Conservation (phyloP, 2,329 filamentous ascomycete genomes). For the Clarireedia homoeocarpa region DNA sequence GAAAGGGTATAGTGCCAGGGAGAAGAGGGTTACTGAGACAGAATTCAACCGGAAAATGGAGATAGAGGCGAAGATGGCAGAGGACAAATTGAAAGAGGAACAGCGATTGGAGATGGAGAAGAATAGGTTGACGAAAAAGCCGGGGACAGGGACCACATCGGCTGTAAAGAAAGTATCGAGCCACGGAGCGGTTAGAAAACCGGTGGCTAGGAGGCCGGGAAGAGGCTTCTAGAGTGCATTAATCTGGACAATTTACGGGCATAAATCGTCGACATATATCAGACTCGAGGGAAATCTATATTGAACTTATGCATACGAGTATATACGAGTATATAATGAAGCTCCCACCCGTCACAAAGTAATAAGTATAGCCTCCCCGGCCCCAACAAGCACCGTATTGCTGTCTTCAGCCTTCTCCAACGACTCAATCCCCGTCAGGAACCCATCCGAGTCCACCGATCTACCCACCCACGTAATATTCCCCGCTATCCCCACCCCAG, state of each 20-base stretch:
- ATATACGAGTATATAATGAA: no score
- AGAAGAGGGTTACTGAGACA: slow-evolving; percentile 79
- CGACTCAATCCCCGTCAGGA: slow-evolving; percentile 6
- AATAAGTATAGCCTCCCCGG: slow-evolving; percentile 6
- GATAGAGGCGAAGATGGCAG: slow-evolving; percentile 86
- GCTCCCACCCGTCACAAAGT: background rate
- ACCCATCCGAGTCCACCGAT: slow-evolving; percentile 4
- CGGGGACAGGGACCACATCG: background rate
- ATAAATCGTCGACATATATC: no score
- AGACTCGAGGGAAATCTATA: no score
- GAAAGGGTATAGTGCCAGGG: slow-evolving; percentile 84
- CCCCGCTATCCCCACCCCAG: slow-evolving; percentile 7
- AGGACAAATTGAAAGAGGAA: slow-evolving; percentile 66
- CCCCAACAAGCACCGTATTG: slow-evolving; percentile 3
- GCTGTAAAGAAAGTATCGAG: slow-evolving; percentile 1
- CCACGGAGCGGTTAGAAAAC: slow-evolving; percentile 8
- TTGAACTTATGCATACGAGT: no score
- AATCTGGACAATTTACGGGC: no score
- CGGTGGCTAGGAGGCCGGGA: slow-evolving; percentile 1
- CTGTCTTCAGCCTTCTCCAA: background rate
- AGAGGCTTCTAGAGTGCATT: slow-evolving; percentile 1
- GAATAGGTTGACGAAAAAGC: slow-evolving; percentile 38
- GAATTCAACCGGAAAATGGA: slow-evolving; percentile 93
- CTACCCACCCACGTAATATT: slow-evolving; percentile 15
- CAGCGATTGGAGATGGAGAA: slow-evolving; percentile 44